A percentile compares a stretch with the other conserved stretches of the same genome.
phyloP scores from a whole-genome alignment of 2,329 filamentous ascomycete species.

The Pestalotiopsis fici region DNA sequence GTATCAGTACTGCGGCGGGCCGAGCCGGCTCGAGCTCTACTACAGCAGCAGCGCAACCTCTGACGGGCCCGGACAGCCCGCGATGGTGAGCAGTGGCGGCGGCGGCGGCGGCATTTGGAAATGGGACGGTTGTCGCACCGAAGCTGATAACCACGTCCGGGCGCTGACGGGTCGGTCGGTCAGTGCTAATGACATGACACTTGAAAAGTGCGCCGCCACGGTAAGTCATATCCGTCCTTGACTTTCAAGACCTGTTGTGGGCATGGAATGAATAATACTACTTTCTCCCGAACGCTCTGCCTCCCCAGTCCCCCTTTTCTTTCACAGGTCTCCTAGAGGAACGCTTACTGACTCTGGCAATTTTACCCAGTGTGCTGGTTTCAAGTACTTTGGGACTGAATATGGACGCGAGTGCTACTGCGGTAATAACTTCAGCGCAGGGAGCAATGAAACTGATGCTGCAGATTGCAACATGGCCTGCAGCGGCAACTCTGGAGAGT shows the following conservation, averaged over 20 bases:
- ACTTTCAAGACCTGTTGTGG: no score
- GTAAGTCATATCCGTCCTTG: no score
- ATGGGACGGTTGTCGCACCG: slow-evolving; percentile 37
- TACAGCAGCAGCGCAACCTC: no score
- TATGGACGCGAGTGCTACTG: slow-evolving; percentile 38
- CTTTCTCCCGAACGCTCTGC: no score
- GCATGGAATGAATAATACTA: no score
- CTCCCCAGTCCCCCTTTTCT: no score
- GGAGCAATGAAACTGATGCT: slow-evolving; percentile 14
- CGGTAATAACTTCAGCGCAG: slow-evolving; percentile 30
- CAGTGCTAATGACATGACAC: slow-evolving; percentile 30
- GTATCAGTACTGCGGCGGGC: no score
- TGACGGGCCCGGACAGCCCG: no score
- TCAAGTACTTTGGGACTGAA: slow-evolving; percentile 34
- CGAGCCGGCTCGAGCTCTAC: no score
- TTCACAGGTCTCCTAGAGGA: no score
- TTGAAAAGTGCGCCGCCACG: slow-evolving; percentile 30
- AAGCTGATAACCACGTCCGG: slow-evolving; percentile 26
- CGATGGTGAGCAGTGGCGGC: no score
- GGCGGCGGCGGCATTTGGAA: slow-evolving; percentile 21
- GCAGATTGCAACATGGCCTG: slow-evolving; percentile 9
- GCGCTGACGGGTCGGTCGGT: slow-evolving; percentile 28
- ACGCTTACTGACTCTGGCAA: no score
- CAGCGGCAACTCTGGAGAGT: slow-evolving; percentile 15
- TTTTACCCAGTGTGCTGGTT: slow-evolving; percentile 23